A percentile compares a stretch with the other conserved stretches of the same genome.
Evolutionary conservation across 108 stramenopile species (phyloP).

Genomic region (Schizochytrium sp.): DNA sequence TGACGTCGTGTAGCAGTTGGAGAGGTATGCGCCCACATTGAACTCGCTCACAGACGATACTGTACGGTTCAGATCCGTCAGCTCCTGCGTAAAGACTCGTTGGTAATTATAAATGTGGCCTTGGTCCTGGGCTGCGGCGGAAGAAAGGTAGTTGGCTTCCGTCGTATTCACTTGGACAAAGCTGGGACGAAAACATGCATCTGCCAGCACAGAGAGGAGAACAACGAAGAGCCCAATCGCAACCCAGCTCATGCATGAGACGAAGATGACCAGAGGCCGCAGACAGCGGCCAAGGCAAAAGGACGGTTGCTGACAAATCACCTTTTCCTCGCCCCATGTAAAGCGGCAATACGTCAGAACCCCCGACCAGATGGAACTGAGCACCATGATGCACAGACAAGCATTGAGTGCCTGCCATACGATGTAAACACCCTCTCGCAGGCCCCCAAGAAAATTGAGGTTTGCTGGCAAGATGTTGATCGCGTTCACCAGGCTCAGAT

Average conservation of each 20-base stretch:
- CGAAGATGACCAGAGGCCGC: background rate
- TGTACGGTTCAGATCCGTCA: background rate
- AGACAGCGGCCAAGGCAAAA: background rate
- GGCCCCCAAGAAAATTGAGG: background rate
- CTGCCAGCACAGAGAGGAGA: background rate
- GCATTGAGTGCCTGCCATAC: background rate
- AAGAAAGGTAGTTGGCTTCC: background rate
- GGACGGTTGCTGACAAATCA: background rate
- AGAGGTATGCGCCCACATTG: background rate
- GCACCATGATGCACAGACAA: background rate
- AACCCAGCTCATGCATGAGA: background rate
- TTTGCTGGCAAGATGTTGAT: background rate
- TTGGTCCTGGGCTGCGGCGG: background rate
- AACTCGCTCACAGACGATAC: background rate
- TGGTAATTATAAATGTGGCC: background rate
- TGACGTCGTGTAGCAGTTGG: background rate
- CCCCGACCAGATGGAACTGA: background rate
- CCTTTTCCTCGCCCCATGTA: background rate
- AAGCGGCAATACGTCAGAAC: background rate
- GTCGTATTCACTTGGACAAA: background rate
- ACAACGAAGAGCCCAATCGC: background rate
- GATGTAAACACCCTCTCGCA: background rate
- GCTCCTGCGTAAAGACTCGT: background rate
- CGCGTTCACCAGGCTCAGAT: background rate
- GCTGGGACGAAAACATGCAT: background rate